These are phyloP conservation scores for Skeletonema menzelii DNA, from an alignment of 108 stramenopile genomes.

Conservation along the genomic window DNA sequence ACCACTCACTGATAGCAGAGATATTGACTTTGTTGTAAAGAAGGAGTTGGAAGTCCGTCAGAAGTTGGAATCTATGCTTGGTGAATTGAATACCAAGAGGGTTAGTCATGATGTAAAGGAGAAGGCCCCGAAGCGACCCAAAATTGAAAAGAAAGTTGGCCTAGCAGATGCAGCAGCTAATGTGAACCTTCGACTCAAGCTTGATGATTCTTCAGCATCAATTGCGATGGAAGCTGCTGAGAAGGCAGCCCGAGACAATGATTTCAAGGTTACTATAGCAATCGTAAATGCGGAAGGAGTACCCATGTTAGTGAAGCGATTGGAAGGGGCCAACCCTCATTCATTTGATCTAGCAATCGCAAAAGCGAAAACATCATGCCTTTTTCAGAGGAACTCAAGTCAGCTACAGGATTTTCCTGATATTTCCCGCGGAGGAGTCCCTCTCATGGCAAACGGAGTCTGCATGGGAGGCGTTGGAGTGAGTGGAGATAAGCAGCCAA, in stretches of 20 bases:
- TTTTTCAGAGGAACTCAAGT: not conserved
- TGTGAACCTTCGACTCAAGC: not conserved
- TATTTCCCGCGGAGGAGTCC: not conserved
- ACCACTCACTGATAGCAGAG: not conserved
- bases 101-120: not conserved
- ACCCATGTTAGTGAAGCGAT: not conserved
- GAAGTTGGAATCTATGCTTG: not conserved
- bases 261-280: not conserved
- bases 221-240: not conserved
- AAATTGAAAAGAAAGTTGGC: not conserved
- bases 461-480: not conserved
- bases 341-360: not conserved
- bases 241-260: not conserved
- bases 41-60: not conserved
- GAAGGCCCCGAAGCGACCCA: not conserved
- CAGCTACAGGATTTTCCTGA: not conserved
- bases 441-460: not conserved
- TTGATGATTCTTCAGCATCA: not conserved
- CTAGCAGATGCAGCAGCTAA: not conserved
- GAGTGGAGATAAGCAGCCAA: slow-evolving; percentile 1
- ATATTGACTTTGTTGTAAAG: not conserved
- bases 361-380: not conserved
- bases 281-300: slow-evolving; percentile 1
- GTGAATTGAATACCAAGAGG: not conserved
- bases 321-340: not conserved